Conservation (phyloP, 1,284 basidiomycete species). For the Kwoniella shivajii region DNA sequence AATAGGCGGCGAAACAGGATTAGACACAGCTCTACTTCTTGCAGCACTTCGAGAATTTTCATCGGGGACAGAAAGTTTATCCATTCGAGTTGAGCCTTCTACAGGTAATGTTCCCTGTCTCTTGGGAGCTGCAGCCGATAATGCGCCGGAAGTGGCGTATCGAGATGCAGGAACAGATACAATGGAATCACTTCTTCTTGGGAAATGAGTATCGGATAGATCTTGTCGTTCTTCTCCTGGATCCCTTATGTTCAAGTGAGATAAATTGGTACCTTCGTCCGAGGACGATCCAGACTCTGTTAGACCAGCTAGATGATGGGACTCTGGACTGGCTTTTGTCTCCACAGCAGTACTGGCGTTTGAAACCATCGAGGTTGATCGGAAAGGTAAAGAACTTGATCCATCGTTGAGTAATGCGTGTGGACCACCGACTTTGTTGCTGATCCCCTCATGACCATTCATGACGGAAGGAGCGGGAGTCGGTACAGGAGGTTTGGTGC, state of each 20-base stretch:
- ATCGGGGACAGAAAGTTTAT: conserved; percentile 11
- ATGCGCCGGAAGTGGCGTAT: conserved; percentile 16
- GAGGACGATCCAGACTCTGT: conserved; percentile 6
- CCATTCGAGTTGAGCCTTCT: neutral
- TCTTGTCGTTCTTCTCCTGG: conserved; percentile 49
- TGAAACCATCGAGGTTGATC: conserved; percentile 32
- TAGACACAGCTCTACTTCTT: conserved; percentile 28
- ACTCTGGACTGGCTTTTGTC: conserved; percentile 11
- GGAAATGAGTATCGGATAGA: conserved; percentile 68
- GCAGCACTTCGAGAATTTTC: conserved; percentile 2
- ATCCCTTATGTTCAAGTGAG: conserved; percentile 33
- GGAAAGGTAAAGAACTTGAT: conserved; percentile 45
- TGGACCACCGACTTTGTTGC: conserved; percentile 31
- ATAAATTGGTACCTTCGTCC: conserved; percentile 27
- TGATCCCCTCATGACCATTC: conserved; percentile 30
- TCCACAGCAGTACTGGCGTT: conserved; percentile 38
- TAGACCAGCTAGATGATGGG: conserved; percentile 2
- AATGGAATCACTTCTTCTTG: conserved; percentile 68
- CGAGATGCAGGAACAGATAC: conserved; percentile 59
- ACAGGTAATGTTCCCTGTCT: conserved; percentile 26
- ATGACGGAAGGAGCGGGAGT: conserved; percentile 46
- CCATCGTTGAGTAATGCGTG: conserved; percentile 42
- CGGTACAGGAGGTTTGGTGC: conserved; percentile 54
- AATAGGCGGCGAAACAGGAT: conserved; percentile 16
- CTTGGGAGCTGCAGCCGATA: conserved; percentile 16